Evolutionary conservation across 1,284 basidiomycete species (phyloP), one percentile per base, ranked within the genome.

Genomic region (Ustilago sp.): DNA sequence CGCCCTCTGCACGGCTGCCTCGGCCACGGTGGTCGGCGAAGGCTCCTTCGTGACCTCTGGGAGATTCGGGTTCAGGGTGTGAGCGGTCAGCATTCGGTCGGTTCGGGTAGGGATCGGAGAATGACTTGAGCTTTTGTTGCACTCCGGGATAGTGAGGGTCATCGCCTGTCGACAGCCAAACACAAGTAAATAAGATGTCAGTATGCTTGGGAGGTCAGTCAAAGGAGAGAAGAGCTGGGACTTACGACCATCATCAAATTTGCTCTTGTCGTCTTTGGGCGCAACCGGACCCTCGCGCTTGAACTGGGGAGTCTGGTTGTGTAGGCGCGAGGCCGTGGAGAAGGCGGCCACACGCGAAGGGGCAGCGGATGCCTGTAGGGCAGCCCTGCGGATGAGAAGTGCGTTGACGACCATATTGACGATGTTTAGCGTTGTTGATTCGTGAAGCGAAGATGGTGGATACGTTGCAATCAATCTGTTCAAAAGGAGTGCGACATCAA

Each of bases 11-110:
- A 5, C 60, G 67, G 5, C 53, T 39, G 34, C 75, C 75, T 13
- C 70, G 55, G 8, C 75, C 75, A 11, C 75, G 75, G 48, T 77
- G 75, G 45, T 77, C 75, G 12, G 75, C 70, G 59, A 77, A 77
- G 5, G 75, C 67, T 0, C 75, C 75, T 23, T 67, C 64, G 41
- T 74, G 70, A 5, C 75, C 75, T 12, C 35, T 32, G 5, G 75
- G 75, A 7, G 67, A 64, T 28, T 77, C 75, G n/a, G 70, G 60
- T 52, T 77, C 75, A 1, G 75, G 70, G 1, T 36, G 13, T 8
- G 23, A 53, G 4, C 59, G 60, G 32, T 54, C 50, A 4, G 51
- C 57, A n/a, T 59, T 61, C 31, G 75, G 75, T n/a, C 60, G 55
- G 53, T 70, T 74, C 4, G 75, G 75, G 56, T 61, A 69, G 4